phyloP scores from a whole-genome alignment of 148 eudicot genomes.

The Fagopyrum tataricum region DNA sequence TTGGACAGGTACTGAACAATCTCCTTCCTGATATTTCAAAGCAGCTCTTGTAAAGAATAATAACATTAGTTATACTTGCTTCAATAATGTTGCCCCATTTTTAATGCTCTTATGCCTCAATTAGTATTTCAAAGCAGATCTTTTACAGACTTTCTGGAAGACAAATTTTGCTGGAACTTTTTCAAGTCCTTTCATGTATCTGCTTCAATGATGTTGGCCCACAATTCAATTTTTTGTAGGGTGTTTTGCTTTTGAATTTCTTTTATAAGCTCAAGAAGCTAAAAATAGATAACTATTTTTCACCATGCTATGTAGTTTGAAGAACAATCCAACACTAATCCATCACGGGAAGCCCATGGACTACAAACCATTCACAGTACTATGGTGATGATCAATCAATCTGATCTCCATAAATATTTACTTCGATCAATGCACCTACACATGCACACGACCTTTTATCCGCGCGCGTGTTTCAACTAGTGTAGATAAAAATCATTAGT shows the following conservation, averaged over 20 bases:
- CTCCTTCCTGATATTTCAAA: neutral
- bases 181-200: neutral
- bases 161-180: neutral
- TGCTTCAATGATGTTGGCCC: neutral
- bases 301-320: too few species aligned
- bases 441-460: too few species aligned
- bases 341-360: too few species aligned
- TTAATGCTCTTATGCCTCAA: neutral
- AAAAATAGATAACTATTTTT: too few species aligned
- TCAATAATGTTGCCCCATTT: neutral
- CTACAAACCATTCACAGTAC: too few species aligned
- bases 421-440: too few species aligned
- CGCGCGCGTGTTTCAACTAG: too few species aligned
- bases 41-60: neutral
- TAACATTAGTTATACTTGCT: neutral
- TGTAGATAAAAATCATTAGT: too few species aligned
- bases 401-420: too few species aligned
- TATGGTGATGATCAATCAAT: too few species aligned
- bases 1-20: conserved; percentile 65
- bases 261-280: too few species aligned
- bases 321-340: too few species aligned
- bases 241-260: conserved; percentile 85
- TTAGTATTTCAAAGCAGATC: neutral
- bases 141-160: neutral
- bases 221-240: conserved; percentile 32